Evolutionary conservation across 2,329 filamentous ascomycete species (phyloP).

Genomic region (Fusarium setosum): DNA sequence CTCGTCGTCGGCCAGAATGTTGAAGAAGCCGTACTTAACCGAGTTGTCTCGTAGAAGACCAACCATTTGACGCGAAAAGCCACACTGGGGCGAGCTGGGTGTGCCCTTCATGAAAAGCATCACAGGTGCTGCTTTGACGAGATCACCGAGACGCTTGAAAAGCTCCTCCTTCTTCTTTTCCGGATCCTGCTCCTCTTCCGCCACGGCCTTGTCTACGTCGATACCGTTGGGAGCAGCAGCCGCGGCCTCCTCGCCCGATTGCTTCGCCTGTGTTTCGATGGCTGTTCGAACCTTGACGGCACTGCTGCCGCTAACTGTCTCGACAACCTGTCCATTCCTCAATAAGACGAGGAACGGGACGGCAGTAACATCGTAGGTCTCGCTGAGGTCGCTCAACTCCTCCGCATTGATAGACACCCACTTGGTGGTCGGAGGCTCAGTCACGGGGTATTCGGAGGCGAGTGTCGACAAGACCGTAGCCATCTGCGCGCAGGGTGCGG

Average conservation of each 20-base stretch:
- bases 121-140: conserved; percentile 95
- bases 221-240: conserved; percentile 49
- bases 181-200: conserved; percentile 62
- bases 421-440: conserved; percentile 73
- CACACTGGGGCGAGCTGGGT: conserved; percentile 86
- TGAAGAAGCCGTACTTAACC: conserved; percentile 98
- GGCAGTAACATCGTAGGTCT: conserved; percentile 92
- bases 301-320: conserved; percentile 91
- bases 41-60: conserved; percentile 86
- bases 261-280: conserved; percentile 83
- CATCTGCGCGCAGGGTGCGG: conserved; percentile 96
- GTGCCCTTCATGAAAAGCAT: conserved; percentile 99
- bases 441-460: conserved; percentile 83
- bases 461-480: conserved; percentile 85
- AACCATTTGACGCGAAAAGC: conserved; percentile 93
- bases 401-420: conserved; percentile 96
- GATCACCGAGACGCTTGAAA: conserved; percentile 80
- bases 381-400: conserved; percentile 90
- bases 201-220: conserved; percentile 51
- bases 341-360: conserved; percentile 92
- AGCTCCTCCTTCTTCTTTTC: conserved; percentile 84
- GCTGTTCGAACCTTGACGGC: conserved; percentile 85
- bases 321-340: conserved; percentile 78
- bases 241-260: conserved; percentile 48
- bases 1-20: conserved; percentile 97